phyloP scores from a whole-genome alignment of 2,329 filamentous ascomycete species.

The Colletotrichum aenigma region DNA sequence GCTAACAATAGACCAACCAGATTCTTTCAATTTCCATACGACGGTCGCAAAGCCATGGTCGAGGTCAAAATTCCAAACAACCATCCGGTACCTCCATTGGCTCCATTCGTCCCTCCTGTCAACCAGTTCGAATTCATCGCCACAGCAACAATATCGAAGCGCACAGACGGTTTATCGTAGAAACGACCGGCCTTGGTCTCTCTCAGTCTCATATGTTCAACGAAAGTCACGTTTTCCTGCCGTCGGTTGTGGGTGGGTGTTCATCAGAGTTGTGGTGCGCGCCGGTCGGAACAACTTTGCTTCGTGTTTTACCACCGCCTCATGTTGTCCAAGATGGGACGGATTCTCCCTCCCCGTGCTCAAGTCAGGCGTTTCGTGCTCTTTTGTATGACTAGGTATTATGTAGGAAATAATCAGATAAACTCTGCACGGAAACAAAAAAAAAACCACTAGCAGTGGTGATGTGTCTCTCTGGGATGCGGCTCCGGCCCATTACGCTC shows the following conservation, averaged over 20 bases:
- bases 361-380: background rate
- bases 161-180: conserved; percentile 17
- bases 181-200: background rate
- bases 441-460: background rate
- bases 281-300: background rate
- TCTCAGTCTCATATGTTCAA: background rate
- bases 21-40: background rate
- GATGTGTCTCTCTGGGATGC: background rate
- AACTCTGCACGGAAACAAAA: background rate
- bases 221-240: background rate
- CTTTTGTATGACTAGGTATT: background rate
- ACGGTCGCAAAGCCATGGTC: conserved; percentile 11
- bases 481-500: background rate
- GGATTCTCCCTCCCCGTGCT: background rate
- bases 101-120: conserved; percentile 7
- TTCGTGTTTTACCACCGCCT: conserved; percentile 12
- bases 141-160: conserved; percentile 15
- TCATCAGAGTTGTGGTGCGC: background rate
- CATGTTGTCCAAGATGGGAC: background rate
- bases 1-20: background rate
- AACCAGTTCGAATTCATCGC: conserved; percentile 18
- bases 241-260: background rate
- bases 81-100: background rate
- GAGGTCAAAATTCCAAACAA: conserved; percentile 3
- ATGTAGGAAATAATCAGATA: background rate